phyloP scores from a whole-genome alignment of 495 filamentous ascomycete genomes.

The Entonaema liquescens region DNA sequence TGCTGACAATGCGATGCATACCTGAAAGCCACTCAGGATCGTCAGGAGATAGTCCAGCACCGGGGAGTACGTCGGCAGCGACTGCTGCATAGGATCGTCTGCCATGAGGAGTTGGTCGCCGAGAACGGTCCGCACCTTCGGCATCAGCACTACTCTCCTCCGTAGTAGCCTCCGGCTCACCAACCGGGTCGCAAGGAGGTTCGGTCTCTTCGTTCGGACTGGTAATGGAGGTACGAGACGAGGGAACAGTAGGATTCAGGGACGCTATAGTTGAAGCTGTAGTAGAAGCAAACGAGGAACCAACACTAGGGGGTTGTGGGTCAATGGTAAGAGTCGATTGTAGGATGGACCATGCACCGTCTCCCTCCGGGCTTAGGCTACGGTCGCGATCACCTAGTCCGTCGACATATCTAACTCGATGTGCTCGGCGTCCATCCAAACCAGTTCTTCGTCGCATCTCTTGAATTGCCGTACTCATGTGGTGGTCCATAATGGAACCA shows the following conservation, averaged over 20 bases:
- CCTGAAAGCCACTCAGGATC: slow-evolving; percentile 62
- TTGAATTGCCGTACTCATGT: background rate
- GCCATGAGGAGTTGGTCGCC: background rate
- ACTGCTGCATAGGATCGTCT: slow-evolving; percentile 51
- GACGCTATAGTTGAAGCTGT: slow-evolving; percentile 56
- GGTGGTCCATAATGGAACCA: background rate
- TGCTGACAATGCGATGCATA: slow-evolving; percentile 73
- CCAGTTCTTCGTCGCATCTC: background rate
- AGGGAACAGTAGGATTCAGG: slow-evolving; percentile 46
- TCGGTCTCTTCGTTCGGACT: slow-evolving; percentile 46
- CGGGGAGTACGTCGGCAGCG: slow-evolving; percentile 27
- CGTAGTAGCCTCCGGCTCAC: slow-evolving; percentile 43
- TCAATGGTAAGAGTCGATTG: slow-evolving; percentile 83
- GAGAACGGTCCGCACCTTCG: background rate
- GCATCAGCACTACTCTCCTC: slow-evolving; percentile 45
- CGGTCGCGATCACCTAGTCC: slow-evolving; percentile 85
- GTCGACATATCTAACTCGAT: slow-evolving; percentile 54
- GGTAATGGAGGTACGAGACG: slow-evolving; percentile 50
- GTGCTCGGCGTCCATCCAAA: background rate
- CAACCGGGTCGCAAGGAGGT: slow-evolving; percentile 52
- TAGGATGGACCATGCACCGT: slow-evolving; percentile 79
- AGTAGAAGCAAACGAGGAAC: slow-evolving; percentile 80
- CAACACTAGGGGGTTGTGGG: slow-evolving; percentile 77
- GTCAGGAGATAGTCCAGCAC: slow-evolving; percentile 38
- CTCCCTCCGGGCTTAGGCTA: slow-evolving; percentile 78